These are phyloP conservation scores for Cryptococcus jaspeensis DNA, from an alignment of 1,284 basidiomycete species.

Conservation along the genomic window DNA sequence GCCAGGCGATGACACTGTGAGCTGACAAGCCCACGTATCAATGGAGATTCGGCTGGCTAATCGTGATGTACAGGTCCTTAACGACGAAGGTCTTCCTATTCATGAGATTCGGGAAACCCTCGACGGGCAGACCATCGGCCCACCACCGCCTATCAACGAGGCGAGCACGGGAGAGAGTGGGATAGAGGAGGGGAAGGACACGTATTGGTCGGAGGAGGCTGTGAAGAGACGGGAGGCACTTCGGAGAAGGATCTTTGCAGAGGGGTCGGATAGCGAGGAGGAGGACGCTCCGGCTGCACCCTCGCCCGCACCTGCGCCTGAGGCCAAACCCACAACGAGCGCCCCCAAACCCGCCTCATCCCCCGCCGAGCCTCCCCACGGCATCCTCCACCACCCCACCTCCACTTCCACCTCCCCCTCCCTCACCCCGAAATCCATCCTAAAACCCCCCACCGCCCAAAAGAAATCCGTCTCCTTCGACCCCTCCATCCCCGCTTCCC, in stretches of 20 bases:
- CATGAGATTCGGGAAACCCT: conserved; percentile 45
- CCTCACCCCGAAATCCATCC: conserved; percentile 32
- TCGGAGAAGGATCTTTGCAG: conserved; percentile 32
- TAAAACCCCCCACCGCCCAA: conserved; percentile 35
- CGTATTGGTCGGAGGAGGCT: conserved; percentile 39
- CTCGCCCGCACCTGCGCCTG: background rate
- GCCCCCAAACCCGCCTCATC: too few relatives aligned
- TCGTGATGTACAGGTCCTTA: conserved; percentile 19
- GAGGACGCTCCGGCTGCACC: background rate
- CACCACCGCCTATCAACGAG: conserved; percentile 5
- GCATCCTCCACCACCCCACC: conserved; percentile 1
- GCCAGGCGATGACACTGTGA: conserved; percentile 10
- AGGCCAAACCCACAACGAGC: too few relatives aligned
- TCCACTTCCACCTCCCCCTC: conserved; percentile 6
- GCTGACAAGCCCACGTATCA: background rate
- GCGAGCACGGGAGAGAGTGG: background rate
- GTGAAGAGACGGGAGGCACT: conserved; percentile 29
- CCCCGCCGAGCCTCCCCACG: background rate
- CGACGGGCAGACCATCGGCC: conserved; percentile 33
- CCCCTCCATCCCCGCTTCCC: conserved; percentile 37
- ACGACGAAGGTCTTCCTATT: conserved; percentile 45
- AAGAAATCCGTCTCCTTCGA: conserved; percentile 49
- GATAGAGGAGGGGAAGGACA: conserved; percentile 18
- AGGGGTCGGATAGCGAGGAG: conserved; percentile 7
- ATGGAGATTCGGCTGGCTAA: background rate